Conservation (phyloP, 78 protist genomes). For the Protostelium mycophagum region DNA sequence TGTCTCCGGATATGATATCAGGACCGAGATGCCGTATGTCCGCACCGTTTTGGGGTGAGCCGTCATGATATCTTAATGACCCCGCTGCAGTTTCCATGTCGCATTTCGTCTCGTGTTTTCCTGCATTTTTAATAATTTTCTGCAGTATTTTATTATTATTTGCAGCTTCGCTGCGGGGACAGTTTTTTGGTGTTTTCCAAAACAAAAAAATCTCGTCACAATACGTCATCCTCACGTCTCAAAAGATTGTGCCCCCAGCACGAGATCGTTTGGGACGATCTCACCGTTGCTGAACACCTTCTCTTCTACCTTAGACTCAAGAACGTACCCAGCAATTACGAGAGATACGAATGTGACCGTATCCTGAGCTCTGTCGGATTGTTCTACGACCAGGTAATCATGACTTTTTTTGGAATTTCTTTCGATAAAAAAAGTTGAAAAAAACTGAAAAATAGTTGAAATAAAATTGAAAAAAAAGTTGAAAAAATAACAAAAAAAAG, state of each 20-base stretch:
- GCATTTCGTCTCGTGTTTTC: no score
- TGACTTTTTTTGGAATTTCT: neutral
- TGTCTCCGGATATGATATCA: slow-evolving; percentile 57
- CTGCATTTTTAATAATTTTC: no score
- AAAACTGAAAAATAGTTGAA: neutral
- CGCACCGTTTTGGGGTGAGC: slow-evolving; percentile 35
- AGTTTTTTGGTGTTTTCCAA: no score
- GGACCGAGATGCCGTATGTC: slow-evolving; percentile 32
- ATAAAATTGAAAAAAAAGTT: neutral
- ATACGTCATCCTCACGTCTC: no score
- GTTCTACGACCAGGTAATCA: neutral
- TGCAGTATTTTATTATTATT: no score
- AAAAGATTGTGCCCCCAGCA: slow-evolving; percentile 91
- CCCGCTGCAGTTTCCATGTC: no score
- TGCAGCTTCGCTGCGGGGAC: no score
- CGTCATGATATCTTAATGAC: neutral
- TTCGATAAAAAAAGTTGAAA: neutral
- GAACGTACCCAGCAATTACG: slow-evolving; percentile 20
- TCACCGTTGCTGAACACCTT: slow-evolving; percentile 74
- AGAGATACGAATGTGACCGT: neutral
- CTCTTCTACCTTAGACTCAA: slow-evolving; percentile 66
- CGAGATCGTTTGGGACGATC: slow-evolving; percentile 77
- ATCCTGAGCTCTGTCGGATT: neutral
- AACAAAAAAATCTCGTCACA: no score
- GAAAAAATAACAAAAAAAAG: slow-evolving; percentile 12